Percentiles rank a stretch among this genome's conserved stretches.
Conservation (phyloP, 352 stramenopile genomes). For the Globisporangium megalacanthum region DNA sequence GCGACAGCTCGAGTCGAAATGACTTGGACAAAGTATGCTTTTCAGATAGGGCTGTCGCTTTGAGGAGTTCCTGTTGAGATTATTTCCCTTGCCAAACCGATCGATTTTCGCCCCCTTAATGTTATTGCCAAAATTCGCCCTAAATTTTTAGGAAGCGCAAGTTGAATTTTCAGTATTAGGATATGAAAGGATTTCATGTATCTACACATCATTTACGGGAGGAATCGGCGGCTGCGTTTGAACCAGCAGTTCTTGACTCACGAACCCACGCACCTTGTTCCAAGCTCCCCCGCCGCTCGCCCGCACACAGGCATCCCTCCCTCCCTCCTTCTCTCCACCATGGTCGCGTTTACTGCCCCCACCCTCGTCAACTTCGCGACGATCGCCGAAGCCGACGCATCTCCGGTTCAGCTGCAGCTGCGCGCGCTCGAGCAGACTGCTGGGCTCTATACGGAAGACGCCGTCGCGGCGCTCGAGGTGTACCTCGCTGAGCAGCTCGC, state of each 20-base stretch:
- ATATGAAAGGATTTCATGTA: too few species aligned
- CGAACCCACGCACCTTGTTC: not conserved
- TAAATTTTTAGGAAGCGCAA: too few species aligned
- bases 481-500: conserved; percentile 77
- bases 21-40: too few species aligned
- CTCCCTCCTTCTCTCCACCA: conserved; percentile 16
- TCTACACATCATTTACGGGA: too few species aligned
- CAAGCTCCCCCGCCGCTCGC: not conserved
- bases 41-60: too few species aligned
- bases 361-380: conserved; percentile 60
- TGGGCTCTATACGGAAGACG: conserved; percentile 40
- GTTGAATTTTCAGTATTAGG: too few species aligned
- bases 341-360: conserved; percentile 61
- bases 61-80: too few species aligned
- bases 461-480: conserved; percentile 47
- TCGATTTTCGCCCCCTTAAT: too few species aligned
- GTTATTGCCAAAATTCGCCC: too few species aligned
- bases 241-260: not conserved
- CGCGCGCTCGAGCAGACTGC: conserved; percentile 35
- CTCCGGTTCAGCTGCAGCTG: conserved; percentile 53
- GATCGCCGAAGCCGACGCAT: conserved; percentile 28
- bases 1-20: too few species aligned
- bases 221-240: too few species aligned
- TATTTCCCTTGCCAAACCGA: too few species aligned
- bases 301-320: not conserved